Percentiles rank a stretch among this genome's conserved stretches.
phyloP scores from a whole-genome alignment of 164 flowering plant genomes.

The Berberis vulgaris region DNA sequence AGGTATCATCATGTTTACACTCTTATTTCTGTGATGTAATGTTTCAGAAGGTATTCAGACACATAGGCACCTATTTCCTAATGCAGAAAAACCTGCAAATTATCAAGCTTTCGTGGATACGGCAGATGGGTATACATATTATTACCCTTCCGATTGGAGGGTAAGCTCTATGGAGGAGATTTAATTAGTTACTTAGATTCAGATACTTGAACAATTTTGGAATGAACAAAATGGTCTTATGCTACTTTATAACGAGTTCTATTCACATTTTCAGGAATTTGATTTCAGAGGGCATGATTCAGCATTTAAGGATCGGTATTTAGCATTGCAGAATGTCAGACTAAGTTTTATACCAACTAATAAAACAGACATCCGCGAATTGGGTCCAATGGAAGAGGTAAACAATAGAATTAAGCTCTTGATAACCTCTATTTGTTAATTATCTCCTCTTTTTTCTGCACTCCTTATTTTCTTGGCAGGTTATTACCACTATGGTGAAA shows the following conservation, averaged over 20 bases:
- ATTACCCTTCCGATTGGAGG: slow-evolving; percentile 88
- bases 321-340: slow-evolving; percentile 75
- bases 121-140: slow-evolving; percentile 72
- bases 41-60: too few species aligned
- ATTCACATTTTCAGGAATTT: slow-evolving; percentile 41
- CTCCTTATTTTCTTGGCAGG: slow-evolving; percentile 29
- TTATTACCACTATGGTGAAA: slow-evolving; percentile 42
- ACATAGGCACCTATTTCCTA: too few species aligned
- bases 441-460: background rate
- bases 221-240: background rate
- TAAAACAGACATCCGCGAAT: slow-evolving; percentile 62
- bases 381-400: slow-evolving; percentile 88
- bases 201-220: background rate
- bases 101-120: slow-evolving; percentile 58
- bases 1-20: slow-evolving; percentile 35
- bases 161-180: slow-evolving; percentile 20
- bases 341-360: slow-evolving; percentile 79
- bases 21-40: background rate
- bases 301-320: slow-evolving; percentile 69
- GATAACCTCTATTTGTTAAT: background rate
- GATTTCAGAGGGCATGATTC: slow-evolving; percentile 82
- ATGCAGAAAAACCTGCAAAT: slow-evolving; percentile 53
- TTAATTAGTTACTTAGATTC: background rate
- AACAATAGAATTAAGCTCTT: background rate
- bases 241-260: slow-evolving; percentile 1